Evolutionary conservation across 331 rosid species (phyloP).

Genomic region (Rhamnella rubrinervis): DNA sequence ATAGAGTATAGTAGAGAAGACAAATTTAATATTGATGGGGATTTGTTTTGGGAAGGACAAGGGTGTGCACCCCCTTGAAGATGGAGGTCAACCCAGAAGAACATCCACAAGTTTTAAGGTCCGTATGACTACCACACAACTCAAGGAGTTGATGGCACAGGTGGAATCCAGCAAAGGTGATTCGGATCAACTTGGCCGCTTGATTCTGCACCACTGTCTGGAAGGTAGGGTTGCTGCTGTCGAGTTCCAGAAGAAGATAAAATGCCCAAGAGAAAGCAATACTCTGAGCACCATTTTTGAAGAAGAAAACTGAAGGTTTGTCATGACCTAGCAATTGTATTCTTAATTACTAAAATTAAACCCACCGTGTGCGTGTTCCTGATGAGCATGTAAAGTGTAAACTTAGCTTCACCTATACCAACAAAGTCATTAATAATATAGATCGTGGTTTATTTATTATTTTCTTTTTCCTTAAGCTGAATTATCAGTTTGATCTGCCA

Average conservation of each 20-base stretch:
- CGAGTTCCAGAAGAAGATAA: not conserved
- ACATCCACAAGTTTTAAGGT: constrained; percentile 30
- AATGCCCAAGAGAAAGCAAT: constrained; percentile 3
- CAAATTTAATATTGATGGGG: constrained; percentile 26
- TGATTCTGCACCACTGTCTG: constrained; percentile 43
- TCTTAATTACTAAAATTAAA: too few species aligned
- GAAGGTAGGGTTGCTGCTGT: constrained; percentile 28
- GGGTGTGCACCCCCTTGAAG: constrained; percentile 16
- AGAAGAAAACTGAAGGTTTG: not conserved
- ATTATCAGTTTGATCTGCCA: too few species aligned
- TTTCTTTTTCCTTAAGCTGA: too few species aligned
- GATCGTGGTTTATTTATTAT: too few species aligned
- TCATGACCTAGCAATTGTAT: too few species aligned
- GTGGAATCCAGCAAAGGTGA: constrained; percentile 24
- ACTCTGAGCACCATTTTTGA: constrained; percentile 32
- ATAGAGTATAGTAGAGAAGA: not conserved
- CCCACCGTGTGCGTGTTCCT: too few species aligned
- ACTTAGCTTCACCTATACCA: too few species aligned
- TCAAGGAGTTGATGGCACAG: constrained; percentile 36
- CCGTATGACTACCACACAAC: constrained; percentile 33
- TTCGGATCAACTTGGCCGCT: constrained; percentile 24
- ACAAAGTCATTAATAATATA: too few species aligned
- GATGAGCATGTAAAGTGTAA: too few species aligned
- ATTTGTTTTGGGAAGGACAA: constrained; percentile 31
- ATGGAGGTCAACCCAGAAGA: not conserved